A percentile compares a stretch with the other conserved stretches of the same genome.
These are phyloP conservation scores for Leishmania mexicana DNA, from an alignment of 208 protist species.

Conservation along the genomic window DNA sequence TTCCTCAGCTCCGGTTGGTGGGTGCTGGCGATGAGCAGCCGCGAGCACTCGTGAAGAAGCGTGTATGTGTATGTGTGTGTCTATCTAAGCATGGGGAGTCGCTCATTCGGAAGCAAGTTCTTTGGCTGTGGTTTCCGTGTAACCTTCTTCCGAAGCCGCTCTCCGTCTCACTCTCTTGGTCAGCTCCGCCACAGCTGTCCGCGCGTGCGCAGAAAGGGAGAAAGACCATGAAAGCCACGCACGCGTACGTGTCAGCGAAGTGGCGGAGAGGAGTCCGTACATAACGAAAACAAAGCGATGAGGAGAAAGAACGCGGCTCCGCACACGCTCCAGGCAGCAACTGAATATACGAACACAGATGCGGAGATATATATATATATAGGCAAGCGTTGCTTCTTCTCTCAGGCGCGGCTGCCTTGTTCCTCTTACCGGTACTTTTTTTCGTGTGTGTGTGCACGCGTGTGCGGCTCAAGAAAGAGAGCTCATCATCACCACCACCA, in stretches of 20 bases:
- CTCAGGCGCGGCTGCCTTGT: background rate
- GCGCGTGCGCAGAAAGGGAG: background rate
- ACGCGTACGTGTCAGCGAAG: background rate
- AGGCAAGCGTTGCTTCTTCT: background rate
- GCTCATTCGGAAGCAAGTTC: background rate
- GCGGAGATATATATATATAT: background rate
- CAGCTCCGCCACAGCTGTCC: background rate
- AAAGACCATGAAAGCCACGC: background rate
- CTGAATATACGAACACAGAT: background rate
- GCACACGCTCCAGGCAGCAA: background rate
- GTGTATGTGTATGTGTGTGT: background rate
- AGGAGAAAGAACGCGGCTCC: background rate
- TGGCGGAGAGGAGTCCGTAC: background rate
- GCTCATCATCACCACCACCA: background rate
- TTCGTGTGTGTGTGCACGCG: background rate
- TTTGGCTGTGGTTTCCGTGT: background rate
- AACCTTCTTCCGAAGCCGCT: background rate
- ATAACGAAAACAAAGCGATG: background rate
- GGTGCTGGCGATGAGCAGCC: background rate
- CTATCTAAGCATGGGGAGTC: background rate
- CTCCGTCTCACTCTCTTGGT: background rate
- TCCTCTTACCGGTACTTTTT: background rate
- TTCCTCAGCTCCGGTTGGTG: background rate
- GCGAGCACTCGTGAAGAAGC: background rate
- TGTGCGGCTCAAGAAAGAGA: constrained; percentile 1